Percentiles rank a stretch among this genome's conserved stretches.
phyloP scores from a whole-genome alignment of 2,329 filamentous ascomycete genomes.

The Pseudocercospora fijiensis region DNA sequence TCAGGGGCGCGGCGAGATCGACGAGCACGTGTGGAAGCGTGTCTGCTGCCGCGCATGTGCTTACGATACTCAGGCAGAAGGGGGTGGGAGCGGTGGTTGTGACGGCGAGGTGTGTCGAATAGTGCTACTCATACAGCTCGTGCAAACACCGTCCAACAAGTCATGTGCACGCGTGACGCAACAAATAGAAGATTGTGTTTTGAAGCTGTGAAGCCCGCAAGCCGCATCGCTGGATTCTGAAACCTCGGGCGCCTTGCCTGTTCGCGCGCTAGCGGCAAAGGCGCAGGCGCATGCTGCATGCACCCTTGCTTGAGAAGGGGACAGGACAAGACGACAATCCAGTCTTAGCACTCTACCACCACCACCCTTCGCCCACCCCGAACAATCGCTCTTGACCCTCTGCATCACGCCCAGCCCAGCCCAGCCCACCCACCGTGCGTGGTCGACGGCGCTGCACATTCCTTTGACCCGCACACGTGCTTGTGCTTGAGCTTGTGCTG shows the following conservation, averaged over 20 bases:
- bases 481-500: too few species aligned
- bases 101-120: neutral
- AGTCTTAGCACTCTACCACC: neutral
- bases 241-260: neutral
- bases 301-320: too few species aligned
- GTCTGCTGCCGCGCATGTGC: neutral
- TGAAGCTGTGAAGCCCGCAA: too few species aligned
- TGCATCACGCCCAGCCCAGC: conserved; percentile 1
- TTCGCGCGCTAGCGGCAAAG: neutral
- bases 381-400: neutral
- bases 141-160: neutral
- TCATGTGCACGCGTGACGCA: neutral
- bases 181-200: neutral
- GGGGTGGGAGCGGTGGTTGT: neutral
- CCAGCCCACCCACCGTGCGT: neutral
- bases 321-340: too few species aligned
- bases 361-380: neutral
- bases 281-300: neutral
- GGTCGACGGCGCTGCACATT: conserved; percentile 5
- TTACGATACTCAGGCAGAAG: neutral
- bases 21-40: neutral
- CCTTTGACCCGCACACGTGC: conserved; percentile 4
- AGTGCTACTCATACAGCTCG: neutral
- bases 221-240: neutral
- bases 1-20: neutral